A percentile compares a stretch with the other conserved stretches of the same genome.
Evolutionary conservation across 2,329 filamentous ascomycete species (phyloP).

Genomic region (Cladobotryum mycophilum): DNA sequence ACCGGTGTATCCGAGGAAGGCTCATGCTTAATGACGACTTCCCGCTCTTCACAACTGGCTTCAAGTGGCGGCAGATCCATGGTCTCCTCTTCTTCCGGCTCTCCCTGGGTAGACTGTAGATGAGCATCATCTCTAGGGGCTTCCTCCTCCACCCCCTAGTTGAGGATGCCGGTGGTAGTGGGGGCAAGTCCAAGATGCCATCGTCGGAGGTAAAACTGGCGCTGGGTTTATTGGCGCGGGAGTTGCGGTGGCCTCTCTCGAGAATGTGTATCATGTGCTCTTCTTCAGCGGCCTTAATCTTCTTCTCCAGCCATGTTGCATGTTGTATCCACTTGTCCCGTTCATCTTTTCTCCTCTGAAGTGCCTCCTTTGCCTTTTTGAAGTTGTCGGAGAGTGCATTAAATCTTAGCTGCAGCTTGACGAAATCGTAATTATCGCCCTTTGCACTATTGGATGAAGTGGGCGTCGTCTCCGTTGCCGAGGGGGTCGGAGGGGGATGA

Average conservation of each 20-base stretch:
- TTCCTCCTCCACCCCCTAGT: constrained; percentile 11
- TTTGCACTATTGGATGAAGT: neutral
- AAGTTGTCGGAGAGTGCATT: constrained; percentile 35
- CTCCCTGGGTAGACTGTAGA: constrained; percentile 15
- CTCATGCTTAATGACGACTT: constrained; percentile 39
- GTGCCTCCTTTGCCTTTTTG: constrained; percentile 33
- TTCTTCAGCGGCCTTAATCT: constrained; percentile 37
- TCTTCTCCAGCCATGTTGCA: constrained; percentile 36
- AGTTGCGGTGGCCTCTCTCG: constrained; percentile 10
- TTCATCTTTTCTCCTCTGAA: constrained; percentile 35
- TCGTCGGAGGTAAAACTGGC: constrained; percentile 17
- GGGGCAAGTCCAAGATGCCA: neutral
- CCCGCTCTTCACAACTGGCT: constrained; percentile 1
- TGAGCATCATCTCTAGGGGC: constrained; percentile 12
- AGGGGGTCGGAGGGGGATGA: neutral
- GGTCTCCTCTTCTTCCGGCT: constrained; percentile 10
- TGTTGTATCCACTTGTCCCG: constrained; percentile 41
- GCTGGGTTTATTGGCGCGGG: neutral
- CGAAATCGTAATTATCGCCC: constrained; percentile 23
- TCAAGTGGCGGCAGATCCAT: constrained; percentile 21
- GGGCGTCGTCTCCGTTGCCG: neutral
- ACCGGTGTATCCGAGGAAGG: constrained; percentile 48
- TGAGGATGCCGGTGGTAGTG: neutral
- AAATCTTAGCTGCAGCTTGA: constrained; percentile 35
- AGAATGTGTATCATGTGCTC: constrained; percentile 29